Evolutionary conservation across 2,329 filamentous ascomycete genomes (phyloP), one percentile per base, ranked within the genome.

Genomic region (Leptographium lundbergii): DNA sequence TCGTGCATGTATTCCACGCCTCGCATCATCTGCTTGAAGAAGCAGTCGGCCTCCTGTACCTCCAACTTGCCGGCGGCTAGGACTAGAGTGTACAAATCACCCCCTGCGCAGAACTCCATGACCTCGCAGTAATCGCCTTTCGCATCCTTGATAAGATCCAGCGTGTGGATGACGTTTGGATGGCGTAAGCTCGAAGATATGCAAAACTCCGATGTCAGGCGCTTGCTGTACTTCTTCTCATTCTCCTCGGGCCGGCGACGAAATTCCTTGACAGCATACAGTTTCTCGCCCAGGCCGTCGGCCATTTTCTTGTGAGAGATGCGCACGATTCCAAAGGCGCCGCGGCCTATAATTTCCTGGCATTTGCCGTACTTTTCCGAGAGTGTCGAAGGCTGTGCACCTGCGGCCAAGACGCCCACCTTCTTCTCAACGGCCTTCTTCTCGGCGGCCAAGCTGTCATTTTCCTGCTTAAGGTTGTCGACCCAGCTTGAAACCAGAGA

Each of bases 1-100:
- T 97, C 92, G 73, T 99, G 94, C 77, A 99, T 91, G 72, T 99
- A 99, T 73, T 97, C 92, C 57, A 99, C 94, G 62, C 94, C 94
- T 60, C 94, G 89, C 92, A 99, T 97, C 73, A 97, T 85, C 73
- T 99, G 94, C 75, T 97, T 96, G 79, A 99, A 99, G 72, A 94
- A 95, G 74, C 94, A 99, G 71, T 99, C 94, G 61, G 94, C 92
- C 73, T 99, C 94, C 61, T 84, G 79, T 34, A 95, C 89, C 70
- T 94, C 91, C 24, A 99, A 84, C 72, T 96, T 96, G 61, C 89
- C 89, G 45, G 91, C 90, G 7, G 94, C 85, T 34, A 97, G 82
- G 24, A 99, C 88, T 6, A 99, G 80, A 0, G 91, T 96, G 72
- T 97, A 97, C 27, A 99, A 78, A 70, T 99, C 94, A 61, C 94